phyloP scores from a whole-genome alignment of 2,329 filamentous ascomycete species.

The Emericellopsis cladophorae region DNA sequence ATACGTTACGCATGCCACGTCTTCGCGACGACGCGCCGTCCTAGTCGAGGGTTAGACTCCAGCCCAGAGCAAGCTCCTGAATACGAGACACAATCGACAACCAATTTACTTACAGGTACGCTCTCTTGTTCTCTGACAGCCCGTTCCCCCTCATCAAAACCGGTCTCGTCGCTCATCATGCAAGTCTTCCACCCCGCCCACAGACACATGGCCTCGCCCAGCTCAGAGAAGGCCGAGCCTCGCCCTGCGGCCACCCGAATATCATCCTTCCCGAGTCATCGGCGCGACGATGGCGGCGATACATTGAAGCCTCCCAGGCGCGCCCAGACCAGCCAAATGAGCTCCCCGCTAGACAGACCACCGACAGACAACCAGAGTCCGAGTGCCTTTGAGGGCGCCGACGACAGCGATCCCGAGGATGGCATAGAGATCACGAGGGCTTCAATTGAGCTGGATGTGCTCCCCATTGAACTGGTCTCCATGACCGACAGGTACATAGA shows the following conservation, averaged over 20 bases:
- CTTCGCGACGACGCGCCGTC: too few relatives aligned
- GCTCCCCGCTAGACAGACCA: slow-evolving; percentile 13
- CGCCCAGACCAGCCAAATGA: slow-evolving; percentile 33
- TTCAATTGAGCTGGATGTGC: slow-evolving; percentile 68
- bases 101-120: too few relatives aligned
- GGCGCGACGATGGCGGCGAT: slow-evolving; percentile 12
- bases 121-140: too few relatives aligned
- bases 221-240: slow-evolving; percentile 8
- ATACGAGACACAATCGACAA: too few relatives aligned
- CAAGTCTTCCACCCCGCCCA: slow-evolving; percentile 12
- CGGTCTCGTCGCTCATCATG: slow-evolving; percentile 10
- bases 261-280: slow-evolving; percentile 15
- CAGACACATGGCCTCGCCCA: slow-evolving; percentile 18
- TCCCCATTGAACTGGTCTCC: slow-evolving; percentile 88
- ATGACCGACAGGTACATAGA: slow-evolving; percentile 66
- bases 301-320: slow-evolving; percentile 23
- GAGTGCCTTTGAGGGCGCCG: slow-evolving; percentile 37
- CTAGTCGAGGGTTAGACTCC: background rate
- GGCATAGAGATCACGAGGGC: slow-evolving; percentile 31
- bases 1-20: background rate
- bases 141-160: too few relatives aligned
- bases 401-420: slow-evolving; percentile 29
- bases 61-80: background rate
- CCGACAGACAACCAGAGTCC: slow-evolving; percentile 15
- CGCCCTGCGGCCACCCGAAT: slow-evolving; percentile 16